phyloP scores from a whole-genome alignment of 441 rosid genomes.

The Caryocar brasiliense region DNA sequence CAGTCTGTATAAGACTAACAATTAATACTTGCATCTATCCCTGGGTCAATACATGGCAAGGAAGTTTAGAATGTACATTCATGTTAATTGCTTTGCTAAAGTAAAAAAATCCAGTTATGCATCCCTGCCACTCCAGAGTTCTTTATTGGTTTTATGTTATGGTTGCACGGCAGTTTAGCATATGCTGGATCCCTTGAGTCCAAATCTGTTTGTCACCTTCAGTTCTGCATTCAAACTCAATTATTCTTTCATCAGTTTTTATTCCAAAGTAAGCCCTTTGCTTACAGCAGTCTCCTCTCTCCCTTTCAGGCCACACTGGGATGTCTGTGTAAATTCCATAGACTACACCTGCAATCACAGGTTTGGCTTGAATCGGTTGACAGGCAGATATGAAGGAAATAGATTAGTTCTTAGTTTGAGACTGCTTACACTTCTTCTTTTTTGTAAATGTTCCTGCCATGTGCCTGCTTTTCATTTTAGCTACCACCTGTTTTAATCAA shows the following conservation, averaged over 20 bases:
- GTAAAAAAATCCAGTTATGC: conserved; percentile 3
- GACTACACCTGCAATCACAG: conserved; percentile 44
- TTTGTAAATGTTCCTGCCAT: conserved; percentile 88
- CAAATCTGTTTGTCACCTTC: conserved; percentile 65
- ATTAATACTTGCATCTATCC: conserved; percentile 7
- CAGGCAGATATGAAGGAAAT: conserved; percentile 1
- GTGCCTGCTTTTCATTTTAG: conserved; percentile 83
- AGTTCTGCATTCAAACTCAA: conserved; percentile 74
- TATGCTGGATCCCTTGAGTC: conserved; percentile 66
- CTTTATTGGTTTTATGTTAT: conserved; percentile 13
- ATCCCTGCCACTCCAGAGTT: conserved; percentile 8
- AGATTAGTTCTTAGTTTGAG: conserved; percentile 6
- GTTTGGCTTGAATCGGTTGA: conserved; percentile 3
- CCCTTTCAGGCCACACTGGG: conserved; percentile 57
- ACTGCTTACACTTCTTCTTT: conserved; percentile 68
- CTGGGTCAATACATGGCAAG: neutral
- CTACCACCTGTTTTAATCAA: conserved; percentile 50
- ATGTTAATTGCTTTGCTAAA: conserved; percentile 5
- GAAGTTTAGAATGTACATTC: neutral
- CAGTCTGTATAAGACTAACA: neutral
- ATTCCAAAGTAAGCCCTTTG: conserved; percentile 70
- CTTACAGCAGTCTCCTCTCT: conserved; percentile 28
- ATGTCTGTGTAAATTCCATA: conserved; percentile 51
- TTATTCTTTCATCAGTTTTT: conserved; percentile 56
- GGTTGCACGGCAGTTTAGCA: conserved; percentile 42